Evolutionary conservation across 441 rosid species (phyloP).

Genomic region (Capsella rubella): DNA sequence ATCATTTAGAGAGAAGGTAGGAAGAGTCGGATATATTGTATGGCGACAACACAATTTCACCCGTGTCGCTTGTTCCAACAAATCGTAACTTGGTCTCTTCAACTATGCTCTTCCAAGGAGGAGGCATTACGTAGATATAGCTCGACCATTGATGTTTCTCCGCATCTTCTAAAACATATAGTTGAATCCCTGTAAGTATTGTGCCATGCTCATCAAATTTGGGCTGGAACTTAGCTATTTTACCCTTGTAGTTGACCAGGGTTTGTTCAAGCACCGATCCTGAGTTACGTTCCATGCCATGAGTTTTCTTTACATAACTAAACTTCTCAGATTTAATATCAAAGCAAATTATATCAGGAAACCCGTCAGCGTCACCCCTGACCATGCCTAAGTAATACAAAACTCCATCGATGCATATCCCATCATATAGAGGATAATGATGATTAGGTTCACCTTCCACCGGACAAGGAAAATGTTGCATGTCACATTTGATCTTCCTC

Average conservation of each 20-base stretch:
- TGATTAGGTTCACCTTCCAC: not conserved
- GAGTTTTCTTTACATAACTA: not conserved
- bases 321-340: not conserved
- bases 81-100: not conserved
- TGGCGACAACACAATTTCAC: not conserved
- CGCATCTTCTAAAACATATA: not conserved
- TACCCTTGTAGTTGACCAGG: not conserved
- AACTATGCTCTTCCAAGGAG: not conserved
- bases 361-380: not conserved
- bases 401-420: not conserved
- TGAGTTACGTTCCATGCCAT: not conserved
- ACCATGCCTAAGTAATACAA: not conserved
- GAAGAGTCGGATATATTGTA: not conserved
- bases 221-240: not conserved
- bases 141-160: not conserved
- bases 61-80: not conserved
- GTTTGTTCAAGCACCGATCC: not conserved
- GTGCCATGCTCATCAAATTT: not conserved
- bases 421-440: not conserved
- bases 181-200: not conserved
- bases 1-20: constrained; percentile 1
- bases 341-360: not conserved
- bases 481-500: not conserved
- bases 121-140: not conserved
- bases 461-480: not conserved